Percentiles rank a stretch among this genome's conserved stretches.
phyloP scores from a whole-genome alignment of 257 asterid species.

The Nicotiana benthamiana region DNA sequence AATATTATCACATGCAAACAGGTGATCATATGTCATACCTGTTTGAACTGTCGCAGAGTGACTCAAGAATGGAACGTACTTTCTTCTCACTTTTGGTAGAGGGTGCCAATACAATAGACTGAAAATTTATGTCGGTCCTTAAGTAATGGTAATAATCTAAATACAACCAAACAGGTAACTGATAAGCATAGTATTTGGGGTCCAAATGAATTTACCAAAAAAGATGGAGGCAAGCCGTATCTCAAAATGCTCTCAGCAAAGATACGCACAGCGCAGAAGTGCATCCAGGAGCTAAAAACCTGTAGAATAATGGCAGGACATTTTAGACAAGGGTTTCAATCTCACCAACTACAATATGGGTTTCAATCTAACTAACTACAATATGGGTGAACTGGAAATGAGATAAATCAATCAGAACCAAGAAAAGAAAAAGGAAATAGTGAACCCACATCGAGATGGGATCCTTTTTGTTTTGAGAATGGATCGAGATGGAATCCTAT shows the following conservation, averaged over 20 bases:
- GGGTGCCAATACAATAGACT: slow-evolving; percentile 85
- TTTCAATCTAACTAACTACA: no score
- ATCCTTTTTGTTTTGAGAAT: no score
- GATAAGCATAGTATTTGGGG: not conserved
- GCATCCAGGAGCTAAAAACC: slow-evolving; percentile 98
- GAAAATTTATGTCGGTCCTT: slow-evolving; percentile 15
- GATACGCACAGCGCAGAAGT: slow-evolving; percentile 83
- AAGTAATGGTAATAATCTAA: not conserved
- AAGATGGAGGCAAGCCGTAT: slow-evolving; percentile 77
- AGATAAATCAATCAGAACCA: not conserved
- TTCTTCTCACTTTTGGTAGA: slow-evolving; percentile 78
- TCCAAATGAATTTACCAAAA: slow-evolving; percentile 31
- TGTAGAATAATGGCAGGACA: slow-evolving; percentile 19
- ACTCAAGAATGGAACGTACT: slow-evolving; percentile 74
- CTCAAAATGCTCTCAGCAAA: slow-evolving; percentile 85
- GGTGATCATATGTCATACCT: slow-evolving; percentile 30
- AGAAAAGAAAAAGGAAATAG: not conserved
- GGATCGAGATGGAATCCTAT: not conserved
- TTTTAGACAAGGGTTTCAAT: not conserved
- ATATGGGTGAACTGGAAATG: not conserved
- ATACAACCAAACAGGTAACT: not conserved
- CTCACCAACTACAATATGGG: not conserved
- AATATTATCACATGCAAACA: not conserved
- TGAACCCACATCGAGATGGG: not conserved
- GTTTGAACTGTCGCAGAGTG: slow-evolving; percentile 57